Percentiles rank a stretch among this genome's conserved stretches.
Conservation (phyloP, 1,284 basidiomycete species). For the Cutaneotrichosporon sp. region DNA sequence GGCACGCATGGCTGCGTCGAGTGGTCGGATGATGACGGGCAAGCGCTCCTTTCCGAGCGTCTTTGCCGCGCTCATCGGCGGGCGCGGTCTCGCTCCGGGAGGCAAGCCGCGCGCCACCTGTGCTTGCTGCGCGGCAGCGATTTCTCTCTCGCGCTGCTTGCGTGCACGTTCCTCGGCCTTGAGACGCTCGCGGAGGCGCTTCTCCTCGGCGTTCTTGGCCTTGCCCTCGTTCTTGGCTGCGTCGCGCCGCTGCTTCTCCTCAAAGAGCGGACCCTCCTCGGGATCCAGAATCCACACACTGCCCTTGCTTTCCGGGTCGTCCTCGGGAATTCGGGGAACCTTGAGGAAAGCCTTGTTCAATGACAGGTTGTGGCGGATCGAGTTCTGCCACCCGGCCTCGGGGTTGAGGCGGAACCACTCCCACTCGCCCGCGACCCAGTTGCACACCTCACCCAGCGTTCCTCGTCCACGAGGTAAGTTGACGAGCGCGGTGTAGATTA, state of each 20-base stretch:
- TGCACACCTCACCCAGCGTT: constrained; percentile 86
- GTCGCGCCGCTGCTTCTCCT: constrained; percentile 50
- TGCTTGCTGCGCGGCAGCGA: constrained; percentile 25
- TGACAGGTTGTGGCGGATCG: constrained; percentile 86
- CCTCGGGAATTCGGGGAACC: constrained; percentile 72
- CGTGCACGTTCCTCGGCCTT: constrained; percentile 41
- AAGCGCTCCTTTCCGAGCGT: constrained; percentile 44
- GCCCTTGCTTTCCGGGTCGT: constrained; percentile 77
- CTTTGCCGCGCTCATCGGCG: constrained; percentile 31
- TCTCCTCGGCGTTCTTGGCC: constrained; percentile 48
- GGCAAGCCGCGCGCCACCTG: constrained; percentile 12
- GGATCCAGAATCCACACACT: constrained; percentile 85
- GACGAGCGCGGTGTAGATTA: constrained; percentile 50
- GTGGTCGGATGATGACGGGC: constrained; percentile 40
- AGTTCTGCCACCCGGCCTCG: constrained; percentile 86
- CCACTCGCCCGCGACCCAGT: constrained; percentile 82
- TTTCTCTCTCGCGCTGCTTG: constrained; percentile 36
- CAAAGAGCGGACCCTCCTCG: constrained; percentile 55
- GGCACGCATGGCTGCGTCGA: constrained; percentile 43
- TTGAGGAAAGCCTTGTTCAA: constrained; percentile 85
- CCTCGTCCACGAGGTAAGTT: constrained; percentile 65
- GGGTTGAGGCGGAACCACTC: constrained; percentile 84
- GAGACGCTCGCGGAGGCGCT: constrained; percentile 42
- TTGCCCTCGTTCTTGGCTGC: constrained; percentile 48
- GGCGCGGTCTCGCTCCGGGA: not conserved